Evolutionary conservation across 306 rosid genomes (phyloP), one percentile per base, ranked within the genome.

Genomic region (Canavalia gladiata): DNA sequence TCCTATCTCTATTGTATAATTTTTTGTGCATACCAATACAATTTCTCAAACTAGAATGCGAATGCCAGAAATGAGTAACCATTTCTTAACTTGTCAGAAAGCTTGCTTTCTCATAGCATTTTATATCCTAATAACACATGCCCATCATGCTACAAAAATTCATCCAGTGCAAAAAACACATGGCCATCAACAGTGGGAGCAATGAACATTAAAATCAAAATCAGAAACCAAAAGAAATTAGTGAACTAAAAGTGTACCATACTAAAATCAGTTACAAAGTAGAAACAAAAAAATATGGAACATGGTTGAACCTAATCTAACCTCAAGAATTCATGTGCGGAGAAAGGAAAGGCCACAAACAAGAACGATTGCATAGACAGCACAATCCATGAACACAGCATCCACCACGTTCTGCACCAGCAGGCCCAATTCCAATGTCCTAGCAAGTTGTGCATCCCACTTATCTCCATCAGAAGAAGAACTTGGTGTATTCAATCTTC

Each of bases 361-460:
- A 30, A 93, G 88, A 43, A 90, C 81, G 5, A 89, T 50, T 28
- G 94, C 88, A 85, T 89, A 95, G 11, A 90, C 84, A 76, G 93
- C 88, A 79, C 85, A 90, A 83, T 89, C 97, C 84, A 91, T 93
- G 86, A 93, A 87, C 49, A 93, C 43, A 10, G 99, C 94, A 87
- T 90, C 90, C 78, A 86, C 59, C 56, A 82, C 87, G 66, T 78
- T 93, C 82, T 73, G 79, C 68, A 85, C 25, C 86, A 90, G 69
- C 70, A 89, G 11, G 2, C 88, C 90, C 28, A 80, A 43, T 79
- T 89, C 94, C 76, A 91, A 72, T 68, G 77, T 65, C 56, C 39
- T 85, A 2, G 92, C 89, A 52, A 91, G 83, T n/a, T 78, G 88
- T 2, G 64, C 81, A 91, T 33, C 83, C 25, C 25, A 85, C 7